Percentiles rank a stretch among this genome's conserved stretches.
Conservation (phyloP, 225 moss, liverwort and hornwort genomes). For the Marchantia polymorpha region DNA sequence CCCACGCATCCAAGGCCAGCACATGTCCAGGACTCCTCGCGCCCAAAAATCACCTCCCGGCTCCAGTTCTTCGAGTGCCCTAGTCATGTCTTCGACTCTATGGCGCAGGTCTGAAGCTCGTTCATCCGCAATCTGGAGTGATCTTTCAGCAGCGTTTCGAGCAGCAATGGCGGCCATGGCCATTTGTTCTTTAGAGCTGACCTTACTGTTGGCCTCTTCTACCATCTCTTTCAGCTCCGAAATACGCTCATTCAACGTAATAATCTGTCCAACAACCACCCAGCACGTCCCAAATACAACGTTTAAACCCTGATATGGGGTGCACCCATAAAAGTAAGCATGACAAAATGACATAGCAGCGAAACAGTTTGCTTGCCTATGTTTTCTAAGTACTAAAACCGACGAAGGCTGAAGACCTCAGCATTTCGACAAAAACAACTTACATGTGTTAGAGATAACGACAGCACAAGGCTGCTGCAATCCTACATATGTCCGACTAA, state of each 20-base stretch:
- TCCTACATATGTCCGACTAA: background rate
- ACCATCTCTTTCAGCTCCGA: conserved; percentile 53
- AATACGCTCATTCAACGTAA: conserved; percentile 68
- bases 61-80: conserved; percentile 74
- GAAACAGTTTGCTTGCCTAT: background rate
- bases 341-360: background rate
- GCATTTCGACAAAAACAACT: background rate
- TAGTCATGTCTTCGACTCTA: conserved; percentile 82
- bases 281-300: conserved; percentile 11
- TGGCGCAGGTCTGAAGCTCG: conserved; percentile 77
- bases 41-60: conserved; percentile 59
- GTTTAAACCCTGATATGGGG: background rate
- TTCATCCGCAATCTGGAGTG: conserved; percentile 96
- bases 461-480: background rate
- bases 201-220: conserved; percentile 67
- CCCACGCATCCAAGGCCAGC: conserved; percentile 86
- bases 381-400: background rate
- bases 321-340: background rate
- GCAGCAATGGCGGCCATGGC: conserved; percentile 85
- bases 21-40: conserved; percentile 66
- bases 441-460: background rate
- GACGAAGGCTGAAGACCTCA: background rate
- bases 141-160: conserved; percentile 88
- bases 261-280: conserved; percentile 48
- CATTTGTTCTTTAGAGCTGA: conserved; percentile 97